A percentile compares a stretch with the other conserved stretches of the same genome.
These are phyloP conservation scores for Saccharomyces pastorianus DNA, from an alignment of 1,139 yeast species.

Conservation along the genomic window DNA sequence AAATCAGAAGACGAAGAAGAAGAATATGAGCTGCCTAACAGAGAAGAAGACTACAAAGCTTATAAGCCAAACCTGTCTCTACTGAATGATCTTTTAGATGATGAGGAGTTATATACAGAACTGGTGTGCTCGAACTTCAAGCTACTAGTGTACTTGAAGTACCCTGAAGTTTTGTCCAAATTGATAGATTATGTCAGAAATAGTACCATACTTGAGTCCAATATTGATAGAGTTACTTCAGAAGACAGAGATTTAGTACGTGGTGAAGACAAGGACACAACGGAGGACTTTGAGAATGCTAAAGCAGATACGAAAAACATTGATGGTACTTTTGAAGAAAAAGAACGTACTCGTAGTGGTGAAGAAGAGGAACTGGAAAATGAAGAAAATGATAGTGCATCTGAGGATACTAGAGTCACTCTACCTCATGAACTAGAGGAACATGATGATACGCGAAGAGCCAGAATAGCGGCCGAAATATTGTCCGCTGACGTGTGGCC, in stretches of 20 bases:
- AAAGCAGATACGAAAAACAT: slow-evolving; percentile 33
- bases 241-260: slow-evolving; percentile 18
- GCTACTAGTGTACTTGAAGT: slow-evolving; percentile 71
- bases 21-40: slow-evolving; percentile 26
- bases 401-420: slow-evolving; percentile 27
- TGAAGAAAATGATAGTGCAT: slow-evolving; percentile 27
- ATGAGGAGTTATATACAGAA: slow-evolving; percentile 79
- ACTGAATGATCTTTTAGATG: slow-evolving; percentile 68
- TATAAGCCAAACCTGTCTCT: slow-evolving; percentile 35
- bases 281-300: slow-evolving; percentile 40
- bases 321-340: slow-evolving; percentile 6
- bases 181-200: slow-evolving; percentile 62
- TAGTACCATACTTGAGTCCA: slow-evolving; percentile 24
- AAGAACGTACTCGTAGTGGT: slow-evolving; percentile 5
- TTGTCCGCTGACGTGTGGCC: slow-evolving; percentile 93
- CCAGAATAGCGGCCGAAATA: slow-evolving; percentile 85
- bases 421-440: slow-evolving; percentile 38
- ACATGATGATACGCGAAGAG: slow-evolving; percentile 57
- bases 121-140: slow-evolving; percentile 73
- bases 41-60: slow-evolving; percentile 27
- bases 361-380: slow-evolving; percentile 17
- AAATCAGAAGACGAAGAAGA: slow-evolving; percentile 15
- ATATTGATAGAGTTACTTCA: slow-evolving; percentile 17
- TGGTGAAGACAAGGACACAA: slow-evolving; percentile 16
- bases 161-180: slow-evolving; percentile 56